A percentile compares a stretch with the other conserved stretches of the same genome.
Evolutionary conservation across 495 filamentous ascomycete genomes (phyloP).

Genomic region (Tuber magnatum): DNA sequence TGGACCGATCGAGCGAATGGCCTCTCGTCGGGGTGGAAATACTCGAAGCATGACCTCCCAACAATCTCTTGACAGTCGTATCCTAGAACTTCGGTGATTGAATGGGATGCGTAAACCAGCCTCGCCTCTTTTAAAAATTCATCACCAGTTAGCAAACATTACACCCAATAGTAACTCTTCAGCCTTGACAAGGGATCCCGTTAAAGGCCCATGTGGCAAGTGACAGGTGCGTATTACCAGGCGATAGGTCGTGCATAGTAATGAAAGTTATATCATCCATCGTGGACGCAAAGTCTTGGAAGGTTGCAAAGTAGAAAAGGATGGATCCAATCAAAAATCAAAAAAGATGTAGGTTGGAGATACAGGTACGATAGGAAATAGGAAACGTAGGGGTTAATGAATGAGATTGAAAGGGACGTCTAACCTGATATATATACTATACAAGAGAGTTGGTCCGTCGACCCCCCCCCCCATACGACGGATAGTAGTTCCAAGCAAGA

Average conservation of each 20-base stretch:
- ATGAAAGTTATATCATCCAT: conserved; percentile 87
- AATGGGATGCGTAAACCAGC: conserved; percentile 76
- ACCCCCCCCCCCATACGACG: conserved; percentile 30
- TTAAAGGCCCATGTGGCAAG: conserved; percentile 16
- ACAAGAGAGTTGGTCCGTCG: conserved; percentile 16
- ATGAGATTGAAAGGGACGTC: conserved; percentile 7
- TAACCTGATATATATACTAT: conserved; percentile 24
- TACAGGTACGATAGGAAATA: conserved; percentile 3
- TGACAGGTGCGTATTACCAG: conserved; percentile 42
- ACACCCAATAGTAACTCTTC: conserved; percentile 8
- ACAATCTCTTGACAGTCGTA: conserved; percentile 69
- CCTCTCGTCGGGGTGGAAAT: conserved; percentile 76
- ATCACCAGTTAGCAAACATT: conserved; percentile 51
- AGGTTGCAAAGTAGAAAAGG: conserved; percentile 10
- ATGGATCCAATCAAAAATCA: conserved; percentile 2
- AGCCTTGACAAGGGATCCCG: conserved; percentile 29
- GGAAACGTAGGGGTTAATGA: conserved; percentile 7
- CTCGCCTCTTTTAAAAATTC: conserved; percentile 58
- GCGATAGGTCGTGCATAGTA: conserved; percentile 67
- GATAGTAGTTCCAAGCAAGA: conserved; percentile 27
- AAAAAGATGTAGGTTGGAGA: too few species aligned
- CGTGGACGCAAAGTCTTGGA: conserved; percentile 24
- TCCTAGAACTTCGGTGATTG: conserved; percentile 72
- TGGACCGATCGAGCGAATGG: conserved; percentile 68
- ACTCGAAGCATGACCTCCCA: conserved; percentile 74